Percentiles rank a stretch among this genome's conserved stretches.
phyloP scores from a whole-genome alignment of 495 filamentous ascomycete species.

The Viridothelium virens region DNA sequence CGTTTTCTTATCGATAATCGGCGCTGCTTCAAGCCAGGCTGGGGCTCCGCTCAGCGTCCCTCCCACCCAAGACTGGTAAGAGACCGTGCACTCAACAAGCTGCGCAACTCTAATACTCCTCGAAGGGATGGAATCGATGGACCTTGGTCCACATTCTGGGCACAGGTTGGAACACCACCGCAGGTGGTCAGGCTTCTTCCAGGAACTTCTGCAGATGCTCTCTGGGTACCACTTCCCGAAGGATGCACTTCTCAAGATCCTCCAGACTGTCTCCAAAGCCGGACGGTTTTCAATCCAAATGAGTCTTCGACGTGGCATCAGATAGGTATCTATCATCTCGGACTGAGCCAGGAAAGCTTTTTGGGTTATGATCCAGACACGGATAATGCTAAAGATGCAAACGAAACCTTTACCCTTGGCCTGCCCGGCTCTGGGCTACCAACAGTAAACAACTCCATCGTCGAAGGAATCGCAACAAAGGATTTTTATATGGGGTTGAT shows the following conservation, averaged over 20 bases:
- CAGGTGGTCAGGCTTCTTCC: slow-evolving; percentile 29
- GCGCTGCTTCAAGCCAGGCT: not conserved
- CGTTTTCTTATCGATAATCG: not conserved
- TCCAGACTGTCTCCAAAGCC: slow-evolving; percentile 23
- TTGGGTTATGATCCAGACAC: not conserved
- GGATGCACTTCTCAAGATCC: slow-evolving; percentile 31
- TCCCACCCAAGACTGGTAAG: not conserved
- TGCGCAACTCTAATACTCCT: not conserved
- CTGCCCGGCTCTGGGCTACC: slow-evolving; percentile 22
- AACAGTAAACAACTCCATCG: slow-evolving; percentile 21
- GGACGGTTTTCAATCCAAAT: slow-evolving; percentile 29
- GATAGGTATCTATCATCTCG: slow-evolving; percentile 24
- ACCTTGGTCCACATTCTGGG: slow-evolving; percentile 33
- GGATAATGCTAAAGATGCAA: slow-evolving; percentile 29
- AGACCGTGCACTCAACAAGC: not conserved
- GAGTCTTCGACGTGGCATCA: slow-evolving; percentile 26
- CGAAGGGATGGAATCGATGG: slow-evolving; percentile 22
- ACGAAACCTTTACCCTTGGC: slow-evolving; percentile 30
- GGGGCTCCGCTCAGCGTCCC: not conserved
- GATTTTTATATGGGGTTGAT: slow-evolving; percentile 34
- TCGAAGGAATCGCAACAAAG: slow-evolving; percentile 29
- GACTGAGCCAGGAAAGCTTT: slow-evolving; percentile 13
- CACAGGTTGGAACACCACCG: slow-evolving; percentile 35
- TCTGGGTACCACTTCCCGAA: slow-evolving; percentile 32
- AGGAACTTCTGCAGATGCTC: slow-evolving; percentile 27